Conservation (phyloP, 805 yeast genomes). For the Saccharomycopsis sp. region DNA sequence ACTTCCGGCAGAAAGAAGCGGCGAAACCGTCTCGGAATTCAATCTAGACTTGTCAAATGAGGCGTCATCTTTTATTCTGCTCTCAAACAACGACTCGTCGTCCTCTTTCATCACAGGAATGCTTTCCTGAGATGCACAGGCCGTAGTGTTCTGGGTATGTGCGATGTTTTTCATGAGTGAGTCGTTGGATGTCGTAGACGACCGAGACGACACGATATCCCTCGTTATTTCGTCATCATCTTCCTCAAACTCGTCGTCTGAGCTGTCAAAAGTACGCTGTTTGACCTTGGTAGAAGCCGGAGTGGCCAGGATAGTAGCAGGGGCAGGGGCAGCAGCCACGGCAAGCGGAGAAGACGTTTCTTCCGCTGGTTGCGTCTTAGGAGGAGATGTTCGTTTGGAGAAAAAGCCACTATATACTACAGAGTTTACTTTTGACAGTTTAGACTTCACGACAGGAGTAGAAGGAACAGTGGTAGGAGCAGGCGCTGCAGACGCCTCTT, state of each 20-base stretch:
- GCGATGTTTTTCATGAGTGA: not conserved
- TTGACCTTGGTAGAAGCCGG: not conserved
- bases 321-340: not conserved
- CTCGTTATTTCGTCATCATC: not conserved
- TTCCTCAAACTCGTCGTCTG: not conserved
- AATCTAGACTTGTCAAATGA: not conserved
- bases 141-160: not conserved
- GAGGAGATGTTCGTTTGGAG: conserved; percentile 7
- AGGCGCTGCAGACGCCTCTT: conserved; percentile 5
- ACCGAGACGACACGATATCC: not conserved
- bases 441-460: not conserved
- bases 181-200: not conserved
- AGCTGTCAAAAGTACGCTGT: not conserved
- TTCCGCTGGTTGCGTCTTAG: not conserved
- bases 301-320: not conserved
- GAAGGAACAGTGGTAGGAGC: not conserved
- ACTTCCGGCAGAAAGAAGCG: not conserved
- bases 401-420: conserved; percentile 20
- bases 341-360: not conserved
- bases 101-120: conserved; percentile 2
- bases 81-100: not conserved
- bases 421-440: conserved; percentile 5
- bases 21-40: not conserved
- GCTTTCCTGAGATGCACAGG: not conserved
- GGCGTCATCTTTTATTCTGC: no score